Base-by-base conservation (phyloP, 1,284 basidiomycete genomes). In the Melampsora larici-populina region DNA sequence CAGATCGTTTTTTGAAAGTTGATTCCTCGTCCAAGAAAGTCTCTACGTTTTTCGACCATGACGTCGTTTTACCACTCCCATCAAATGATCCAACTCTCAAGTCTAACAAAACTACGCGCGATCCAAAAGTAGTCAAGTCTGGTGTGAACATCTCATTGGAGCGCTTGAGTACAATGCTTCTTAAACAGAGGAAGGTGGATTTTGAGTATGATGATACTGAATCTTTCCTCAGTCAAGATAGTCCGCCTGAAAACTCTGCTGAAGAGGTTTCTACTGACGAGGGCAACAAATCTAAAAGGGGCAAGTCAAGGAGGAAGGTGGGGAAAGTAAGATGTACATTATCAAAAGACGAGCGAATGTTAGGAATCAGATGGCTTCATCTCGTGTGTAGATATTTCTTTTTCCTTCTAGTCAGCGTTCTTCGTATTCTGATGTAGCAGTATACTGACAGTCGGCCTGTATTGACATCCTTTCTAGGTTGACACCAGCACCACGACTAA, bases 321-420 rank as follows among this genome's bases (percentile, higher is more conserved):
- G 65, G 73, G 17, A 75, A 75, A 68, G 73, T 75, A 24, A 58
- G 73, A 29, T 75, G 73, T 43, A 63, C 73, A 33, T 51, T 75
- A 9, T 33, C 55, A 13, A 49, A 68, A 49, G 55, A 62, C 36
- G 73, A 75, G 46, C 65, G 73, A 29, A 64, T 75, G 11, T 18
- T 75, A 11, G 73, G 73, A 62, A 68, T 75, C 40, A 67, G 60
- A 68, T 75, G 73, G 73, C 58, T 75, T 60, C 65, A 75, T 26
- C 66, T 65, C 24, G 73, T 75, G 65, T 65, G 73, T 26, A 26
- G 40, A 29, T 24, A 58, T 13, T 46, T 46, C 1, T 13, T 46
- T 0, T 2, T 8, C 58, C 58, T 24, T 60, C 31, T 60, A 11
- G 17, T 60, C 58, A 11, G 3, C 4, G 3, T 31, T 2, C 15